These are phyloP conservation scores for Coniochaeta hoffmannii DNA, from an alignment of 2,329 filamentous ascomycete genomes.

Conservation along the genomic window DNA sequence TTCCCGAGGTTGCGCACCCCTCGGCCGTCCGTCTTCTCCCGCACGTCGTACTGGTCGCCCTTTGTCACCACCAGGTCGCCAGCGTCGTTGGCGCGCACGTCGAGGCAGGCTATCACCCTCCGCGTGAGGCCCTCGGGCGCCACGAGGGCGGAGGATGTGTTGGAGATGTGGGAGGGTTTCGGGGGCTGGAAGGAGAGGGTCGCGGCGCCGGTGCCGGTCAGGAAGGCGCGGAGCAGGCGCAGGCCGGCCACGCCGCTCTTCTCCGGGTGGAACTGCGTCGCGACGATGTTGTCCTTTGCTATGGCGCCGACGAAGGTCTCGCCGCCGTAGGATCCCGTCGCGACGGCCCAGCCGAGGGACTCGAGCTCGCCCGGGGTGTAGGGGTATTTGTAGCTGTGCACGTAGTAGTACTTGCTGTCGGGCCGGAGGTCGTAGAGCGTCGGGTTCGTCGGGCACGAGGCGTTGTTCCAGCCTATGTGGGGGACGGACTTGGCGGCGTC, in stretches of 20 bases:
- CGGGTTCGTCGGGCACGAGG: constrained; percentile 39
- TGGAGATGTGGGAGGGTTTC: constrained; percentile 12
- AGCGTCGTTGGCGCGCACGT: constrained; percentile 88
- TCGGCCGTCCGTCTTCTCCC: constrained; percentile 66
- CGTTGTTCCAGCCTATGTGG: constrained; percentile 98
- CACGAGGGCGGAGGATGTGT: constrained; percentile 7
- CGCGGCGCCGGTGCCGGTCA: constrained; percentile 60
- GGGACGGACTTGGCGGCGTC: constrained; percentile 81
- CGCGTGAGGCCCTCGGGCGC: constrained; percentile 69
- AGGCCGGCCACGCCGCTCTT: constrained; percentile 90
- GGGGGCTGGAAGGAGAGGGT: constrained; percentile 33
- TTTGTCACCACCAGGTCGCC: constrained; percentile 97
- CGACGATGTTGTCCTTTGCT: constrained; percentile 76
- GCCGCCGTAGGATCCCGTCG: constrained; percentile 76
- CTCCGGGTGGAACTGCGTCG: constrained; percentile 95
- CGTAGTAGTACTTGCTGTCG: constrained; percentile 95
- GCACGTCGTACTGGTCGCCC: constrained; percentile 96
- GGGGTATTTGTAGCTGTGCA: constrained; percentile 85
- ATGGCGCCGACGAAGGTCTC: constrained; percentile 92
- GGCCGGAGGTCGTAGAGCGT: constrained; percentile 71
- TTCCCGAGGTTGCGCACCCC: constrained; percentile 90
- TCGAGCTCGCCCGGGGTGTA: constrained; percentile 71
- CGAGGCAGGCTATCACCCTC: constrained; percentile 89
- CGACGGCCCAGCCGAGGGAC: constrained; percentile 81
- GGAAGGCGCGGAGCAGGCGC: constrained; percentile 75